These are phyloP conservation scores for Puccinia horiana DNA, from an alignment of 1,284 basidiomycete genomes.

Conservation along the genomic window DNA sequence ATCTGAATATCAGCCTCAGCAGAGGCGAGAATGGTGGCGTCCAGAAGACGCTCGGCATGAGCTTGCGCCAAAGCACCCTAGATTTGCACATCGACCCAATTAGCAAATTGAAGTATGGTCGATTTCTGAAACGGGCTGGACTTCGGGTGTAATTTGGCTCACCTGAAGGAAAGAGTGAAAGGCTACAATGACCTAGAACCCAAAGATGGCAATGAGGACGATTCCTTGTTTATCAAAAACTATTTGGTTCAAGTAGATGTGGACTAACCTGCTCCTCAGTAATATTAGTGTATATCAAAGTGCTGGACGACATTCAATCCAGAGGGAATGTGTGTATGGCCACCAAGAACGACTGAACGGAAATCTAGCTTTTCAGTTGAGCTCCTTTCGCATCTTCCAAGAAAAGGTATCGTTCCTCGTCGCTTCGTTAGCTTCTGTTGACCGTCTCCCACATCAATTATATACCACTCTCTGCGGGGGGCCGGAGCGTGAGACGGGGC, in stretches of 20 bases:
- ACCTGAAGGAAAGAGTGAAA: constrained; percentile 43
- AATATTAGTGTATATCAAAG: constrained; percentile 21
- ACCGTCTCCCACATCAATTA: no score
- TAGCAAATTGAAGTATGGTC: background rate
- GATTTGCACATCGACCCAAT: background rate
- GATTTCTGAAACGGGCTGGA: background rate
- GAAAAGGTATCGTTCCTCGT: background rate
- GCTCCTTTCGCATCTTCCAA: background rate
- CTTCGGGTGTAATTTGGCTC: background rate
- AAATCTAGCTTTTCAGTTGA: background rate
- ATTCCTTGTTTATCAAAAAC: background rate
- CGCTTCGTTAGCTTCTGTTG: background rate
- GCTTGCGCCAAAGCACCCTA: constrained; percentile 47
- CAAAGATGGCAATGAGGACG: background rate
- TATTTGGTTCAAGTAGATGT: background rate
- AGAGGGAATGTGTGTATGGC: background rate
- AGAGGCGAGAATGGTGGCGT: constrained; percentile 13
- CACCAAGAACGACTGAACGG: background rate
- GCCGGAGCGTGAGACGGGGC: no score
- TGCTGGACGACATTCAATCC: background rate
- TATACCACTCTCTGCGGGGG: no score
- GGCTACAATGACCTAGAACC: constrained; percentile 29
- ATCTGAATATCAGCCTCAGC: constrained; percentile 44
- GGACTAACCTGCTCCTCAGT: constrained; percentile 31
- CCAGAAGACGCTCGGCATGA: constrained; percentile 34